Conservation (phyloP, 2,329 filamentous ascomycete genomes). For the Geosmithia putterillii region DNA sequence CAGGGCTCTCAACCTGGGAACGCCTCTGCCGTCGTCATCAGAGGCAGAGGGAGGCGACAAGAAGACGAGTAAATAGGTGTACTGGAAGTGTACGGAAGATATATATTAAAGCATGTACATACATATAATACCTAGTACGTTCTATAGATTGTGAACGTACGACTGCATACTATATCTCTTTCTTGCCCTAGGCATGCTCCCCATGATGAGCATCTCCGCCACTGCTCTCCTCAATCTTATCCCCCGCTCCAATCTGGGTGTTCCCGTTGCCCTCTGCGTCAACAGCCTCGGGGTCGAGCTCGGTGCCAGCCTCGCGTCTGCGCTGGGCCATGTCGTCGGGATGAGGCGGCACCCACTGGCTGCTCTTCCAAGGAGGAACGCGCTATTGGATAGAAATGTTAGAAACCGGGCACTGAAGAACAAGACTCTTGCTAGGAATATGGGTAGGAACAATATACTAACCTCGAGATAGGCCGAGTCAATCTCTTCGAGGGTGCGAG, state of each 20-base stretch:
- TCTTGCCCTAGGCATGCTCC: background rate
- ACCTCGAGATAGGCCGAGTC: constrained; percentile 62
- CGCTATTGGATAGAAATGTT: constrained; percentile 8
- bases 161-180: background rate
- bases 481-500: constrained; percentile 64
- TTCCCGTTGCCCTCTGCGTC: background rate
- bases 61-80: background rate
- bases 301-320: constrained; percentile 25
- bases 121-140: too few relatives aligned
- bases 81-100: background rate
- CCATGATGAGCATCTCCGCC: background rate
- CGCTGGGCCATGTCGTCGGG: constrained; percentile 30
- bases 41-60: too few relatives aligned
- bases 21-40: too few relatives aligned
- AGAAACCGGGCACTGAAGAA: too few relatives aligned
- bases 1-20: too few relatives aligned
- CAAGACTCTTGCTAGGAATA: background rate
- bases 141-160: background rate
- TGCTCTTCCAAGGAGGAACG: constrained; percentile 51
- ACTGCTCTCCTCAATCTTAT: background rate
- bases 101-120: background rate
- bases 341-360: constrained; percentile 35
- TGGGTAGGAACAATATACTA: background rate
- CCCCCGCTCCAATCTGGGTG: background rate
- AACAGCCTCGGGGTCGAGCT: constrained; percentile 13